Evolutionary conservation across 352 stramenopile species (phyloP).

Genomic region (Phytophthora uliginosa): DNA sequence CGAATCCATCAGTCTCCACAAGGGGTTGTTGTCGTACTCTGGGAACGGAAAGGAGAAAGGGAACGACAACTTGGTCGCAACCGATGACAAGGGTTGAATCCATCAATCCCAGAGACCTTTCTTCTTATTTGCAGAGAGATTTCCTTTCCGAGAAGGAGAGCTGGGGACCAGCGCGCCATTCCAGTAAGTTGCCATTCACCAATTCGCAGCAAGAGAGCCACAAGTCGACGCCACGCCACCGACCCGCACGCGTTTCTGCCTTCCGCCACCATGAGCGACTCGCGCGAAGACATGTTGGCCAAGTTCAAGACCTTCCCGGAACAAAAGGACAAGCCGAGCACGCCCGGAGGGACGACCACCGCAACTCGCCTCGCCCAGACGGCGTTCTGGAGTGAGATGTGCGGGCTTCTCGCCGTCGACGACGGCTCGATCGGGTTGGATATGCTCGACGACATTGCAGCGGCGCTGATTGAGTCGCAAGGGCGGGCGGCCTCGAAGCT

Average conservation of each 20-base stretch:
- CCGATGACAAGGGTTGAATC: too few relatives aligned
- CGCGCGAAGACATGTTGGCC: not conserved
- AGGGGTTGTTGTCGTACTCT: too few relatives aligned
- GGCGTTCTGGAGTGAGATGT: not conserved
- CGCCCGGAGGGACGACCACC: rapidly evolving
- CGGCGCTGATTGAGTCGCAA: not conserved
- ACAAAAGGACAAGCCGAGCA: not conserved
- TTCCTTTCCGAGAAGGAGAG: too few relatives aligned
- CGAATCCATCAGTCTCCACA: not conserved
- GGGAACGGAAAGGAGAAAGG: too few relatives aligned
- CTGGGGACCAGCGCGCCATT: not conserved
- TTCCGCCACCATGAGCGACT: not conserved
- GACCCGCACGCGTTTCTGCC: too few relatives aligned
- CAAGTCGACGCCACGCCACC: not conserved
- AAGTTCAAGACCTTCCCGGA: not conserved
- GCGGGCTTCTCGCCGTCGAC: not conserved
- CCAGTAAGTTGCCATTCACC: not conserved
- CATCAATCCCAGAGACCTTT: too few relatives aligned
- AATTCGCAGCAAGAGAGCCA: too few relatives aligned
- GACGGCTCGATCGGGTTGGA: not conserved
- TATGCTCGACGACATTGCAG: not conserved
- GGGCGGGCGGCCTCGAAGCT: not conserved
- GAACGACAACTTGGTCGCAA: too few relatives aligned
- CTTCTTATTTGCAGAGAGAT: too few relatives aligned
- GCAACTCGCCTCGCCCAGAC: not conserved